Percentiles rank a stretch among this genome's conserved stretches.
Evolutionary conservation across 108 stramenopile genomes (phyloP).

Genomic region (Discostella stelligeroides): DNA sequence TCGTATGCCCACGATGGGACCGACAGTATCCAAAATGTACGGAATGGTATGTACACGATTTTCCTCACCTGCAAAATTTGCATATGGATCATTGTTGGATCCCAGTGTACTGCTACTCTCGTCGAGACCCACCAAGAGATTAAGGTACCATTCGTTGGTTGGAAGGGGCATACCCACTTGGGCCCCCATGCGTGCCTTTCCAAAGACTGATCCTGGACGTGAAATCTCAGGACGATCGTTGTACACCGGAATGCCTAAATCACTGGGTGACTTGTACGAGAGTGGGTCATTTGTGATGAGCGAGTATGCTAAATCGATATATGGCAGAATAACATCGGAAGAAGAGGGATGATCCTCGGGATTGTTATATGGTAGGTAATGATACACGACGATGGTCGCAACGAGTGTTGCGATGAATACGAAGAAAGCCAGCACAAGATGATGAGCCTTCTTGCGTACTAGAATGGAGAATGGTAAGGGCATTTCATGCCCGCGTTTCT

Average conservation of each 20-base stretch:
- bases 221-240: conserved; percentile 34
- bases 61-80: conserved; percentile 52
- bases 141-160: conserved; percentile 87
- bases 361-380: too few relatives aligned
- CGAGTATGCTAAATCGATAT: conserved; percentile 25
- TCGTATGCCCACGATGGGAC: conserved; percentile 75
- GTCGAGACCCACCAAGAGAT: conserved; percentile 58
- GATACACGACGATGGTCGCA: too few relatives aligned
- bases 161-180: conserved; percentile 53
- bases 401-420: too few relatives aligned
- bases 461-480: too few relatives aligned
- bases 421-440: too few relatives aligned
- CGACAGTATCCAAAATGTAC: conserved; percentile 72
- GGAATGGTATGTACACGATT: conserved; percentile 76
- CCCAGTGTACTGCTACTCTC: conserved; percentile 22
- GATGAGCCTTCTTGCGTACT: too few relatives aligned
- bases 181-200: conserved; percentile 13
- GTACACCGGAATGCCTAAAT: conserved; percentile 32
- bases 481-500: too few relatives aligned
- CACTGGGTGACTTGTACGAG: conserved; percentile 27
- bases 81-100: conserved; percentile 26
- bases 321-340: too few relatives aligned
- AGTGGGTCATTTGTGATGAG: conserved; percentile 30
- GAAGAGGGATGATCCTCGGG: too few relatives aligned
- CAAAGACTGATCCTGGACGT: conserved; percentile 38